Conservation (phyloP, 371 early-diverging fungal genomes). For the Circinella minor region DNA sequence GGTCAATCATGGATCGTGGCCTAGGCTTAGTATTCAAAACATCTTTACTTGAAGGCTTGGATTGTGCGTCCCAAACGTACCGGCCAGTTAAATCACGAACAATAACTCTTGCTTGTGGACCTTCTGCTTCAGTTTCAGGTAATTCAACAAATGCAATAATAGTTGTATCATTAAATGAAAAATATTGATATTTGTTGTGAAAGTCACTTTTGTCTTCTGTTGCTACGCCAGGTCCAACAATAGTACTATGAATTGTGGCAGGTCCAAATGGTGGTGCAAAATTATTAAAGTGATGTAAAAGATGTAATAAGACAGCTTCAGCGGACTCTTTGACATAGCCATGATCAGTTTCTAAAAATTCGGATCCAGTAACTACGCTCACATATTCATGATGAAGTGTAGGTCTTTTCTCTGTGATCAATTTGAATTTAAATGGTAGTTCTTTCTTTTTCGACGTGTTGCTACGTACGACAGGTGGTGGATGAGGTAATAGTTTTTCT, state of each 20-base stretch:
- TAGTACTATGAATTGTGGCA: conserved; percentile 51
- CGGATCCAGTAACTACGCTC: conserved; percentile 21
- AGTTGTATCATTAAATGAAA: conserved; percentile 65
- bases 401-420: conserved; percentile 45
- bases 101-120: conserved; percentile 58
- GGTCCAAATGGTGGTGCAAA: conserved; percentile 61
- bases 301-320: conserved; percentile 54
- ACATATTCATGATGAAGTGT: conserved; percentile 30
- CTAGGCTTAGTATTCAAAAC: neutral
- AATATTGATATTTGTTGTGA: conserved; percentile 55
- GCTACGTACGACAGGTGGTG: conserved; percentile 27
- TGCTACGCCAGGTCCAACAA: conserved; percentile 51
- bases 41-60: conserved; percentile 39
- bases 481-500: conserved; percentile 59
- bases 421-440: conserved; percentile 46
- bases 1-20: neutral
- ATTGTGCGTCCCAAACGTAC: conserved; percentile 78
- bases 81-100: conserved; percentile 80
- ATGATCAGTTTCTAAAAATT: conserved; percentile 39
- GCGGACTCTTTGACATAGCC: conserved; percentile 60
- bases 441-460: conserved; percentile 38
- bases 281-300: conserved; percentile 60
- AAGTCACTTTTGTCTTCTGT: conserved; percentile 41
- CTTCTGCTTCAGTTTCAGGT: conserved; percentile 37
- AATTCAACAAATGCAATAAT: conserved; percentile 66